Base-by-base conservation (phyloP, 106 monocot species). In the Dendrobium nobile region DNA sequence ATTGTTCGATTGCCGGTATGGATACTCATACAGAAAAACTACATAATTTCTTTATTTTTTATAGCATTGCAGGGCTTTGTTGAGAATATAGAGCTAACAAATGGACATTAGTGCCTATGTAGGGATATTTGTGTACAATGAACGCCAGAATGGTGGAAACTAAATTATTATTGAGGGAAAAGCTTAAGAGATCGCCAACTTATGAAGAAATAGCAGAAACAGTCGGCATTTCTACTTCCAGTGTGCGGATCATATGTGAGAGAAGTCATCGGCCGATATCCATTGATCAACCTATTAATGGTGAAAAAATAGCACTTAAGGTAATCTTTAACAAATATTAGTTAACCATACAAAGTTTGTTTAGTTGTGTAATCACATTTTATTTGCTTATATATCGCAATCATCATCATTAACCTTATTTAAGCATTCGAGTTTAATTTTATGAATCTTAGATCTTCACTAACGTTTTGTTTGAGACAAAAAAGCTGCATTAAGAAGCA, bases 1-100 rank as follows among this genome's bases (percentile, higher is more conserved):
- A 82, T 91, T n/a, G 79, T 91, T 55, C 88, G 82, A 82, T 83
- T 86, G 40, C 91, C 91, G 78, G 91, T 91, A 86, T 75, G 82
- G n/a, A 20, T 54, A 1, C 19, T 6, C 74, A 56, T 40, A 19
- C 16, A n/a, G 5, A 0, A 31, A 20, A 47, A 41, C 18, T 15
- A 17, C 72, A 80, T 1, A 37, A 18, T 41, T 44, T 79, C 4
- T 47, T 73, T 16, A 0, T 42, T 28, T 61, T 47, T 20, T 45
- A 76, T 65, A n/a, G 65, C 3, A 54, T 54, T 54, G 17, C 54
- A 2, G 2, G 54, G 16, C 54, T 17, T 54, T 54, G 54, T 9
- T 9, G 4, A 54, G 47, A 78, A 70, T 28, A 9, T 75, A 20
- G 24, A n/a, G n/a, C 65, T 65, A 65, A 65, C n/a, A 20, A 65